Conservation (phyloP, 805 yeast genomes). For the Pichia deserticola region DNA sequence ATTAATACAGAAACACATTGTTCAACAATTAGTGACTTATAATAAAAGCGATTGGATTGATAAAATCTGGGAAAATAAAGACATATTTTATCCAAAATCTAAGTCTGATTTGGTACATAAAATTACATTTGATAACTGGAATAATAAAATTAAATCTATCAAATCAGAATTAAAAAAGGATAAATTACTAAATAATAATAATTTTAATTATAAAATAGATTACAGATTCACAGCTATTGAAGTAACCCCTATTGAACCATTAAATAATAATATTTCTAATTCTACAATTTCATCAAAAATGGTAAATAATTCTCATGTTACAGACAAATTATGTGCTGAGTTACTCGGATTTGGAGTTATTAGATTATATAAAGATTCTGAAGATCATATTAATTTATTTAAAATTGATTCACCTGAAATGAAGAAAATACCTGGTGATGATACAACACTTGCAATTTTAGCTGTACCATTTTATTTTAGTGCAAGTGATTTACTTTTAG, state of each 20-base stretch:
- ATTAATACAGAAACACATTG: background rate
- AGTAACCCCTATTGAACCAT: constrained; percentile 22
- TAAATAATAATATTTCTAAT: background rate
- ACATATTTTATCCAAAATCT: constrained; percentile 2
- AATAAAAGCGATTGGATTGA: constrained; percentile 2
- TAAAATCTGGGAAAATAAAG: background rate
- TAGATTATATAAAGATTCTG: constrained; percentile 53
- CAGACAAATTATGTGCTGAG: constrained; percentile 49
- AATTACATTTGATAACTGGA: background rate
- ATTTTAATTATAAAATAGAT: constrained; percentile 13
- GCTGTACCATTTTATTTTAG: constrained; percentile 86
- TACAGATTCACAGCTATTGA: constrained; percentile 31
- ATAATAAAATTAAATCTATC: background rate
- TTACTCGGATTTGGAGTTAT: constrained; percentile 71
- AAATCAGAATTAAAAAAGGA: background rate
- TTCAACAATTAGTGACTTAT: background rate
- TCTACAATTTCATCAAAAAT: background rate
- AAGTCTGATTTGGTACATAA: too few species aligned
- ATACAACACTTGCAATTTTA: constrained; percentile 67
- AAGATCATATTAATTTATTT: constrained; percentile 15
- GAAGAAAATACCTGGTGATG: constrained; percentile 36
- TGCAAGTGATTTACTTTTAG: constrained; percentile 66
- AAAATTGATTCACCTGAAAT: constrained; percentile 13
- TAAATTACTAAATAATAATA: background rate
- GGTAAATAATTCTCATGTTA: constrained; percentile 8